Evolutionary conservation across 768 basidiomycete genomes (phyloP), one percentile per base, ranked within the genome.

Genomic region (Auricularia sp.): DNA sequence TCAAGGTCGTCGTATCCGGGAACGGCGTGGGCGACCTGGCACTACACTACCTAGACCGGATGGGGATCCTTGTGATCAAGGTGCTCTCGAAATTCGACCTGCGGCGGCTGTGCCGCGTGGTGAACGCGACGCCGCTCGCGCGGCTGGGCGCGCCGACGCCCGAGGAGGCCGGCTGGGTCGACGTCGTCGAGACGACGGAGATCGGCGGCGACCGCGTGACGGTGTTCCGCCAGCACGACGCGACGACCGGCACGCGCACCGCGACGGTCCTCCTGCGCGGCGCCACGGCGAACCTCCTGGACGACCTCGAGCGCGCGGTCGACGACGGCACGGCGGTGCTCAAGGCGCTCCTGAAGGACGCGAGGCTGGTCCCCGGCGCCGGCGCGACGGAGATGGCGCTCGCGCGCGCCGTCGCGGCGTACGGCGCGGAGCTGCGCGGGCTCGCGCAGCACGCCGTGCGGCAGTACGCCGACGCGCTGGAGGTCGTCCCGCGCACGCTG

Each of bases 181-280:
- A 98, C 72, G 82, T 98, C 24, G 91, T 98, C 73, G 97, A 99
- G 81, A 92, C 90, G 34, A 85, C 88, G 65, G 97, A 99, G 75
- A 89, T 99, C 70, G 97, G 97, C 54, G 96, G 97, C 4, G 97
- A 99, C 77, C 88, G 96, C 65, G 97, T 98, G 62, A 98, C 95
- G 0, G 97, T 99, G 0, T 84, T 99, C 65, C 82, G 97, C 16
- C 97, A 99, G 73, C 39, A 47, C 14, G 82, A 87, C 70, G 76
- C 83, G 1, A 68, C 73, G 36, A 67, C 75, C 10, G 64, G 69
- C 0, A 90, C 92, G 6, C 80, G 85, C 45, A 98, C 93, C 47
- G 89, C 97, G 35, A 99, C 96, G 16, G 90, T 99, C 75, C 92
- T 99, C 21, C 79, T 99, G 54, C 85, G 97, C 14, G 97, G 97